Evolutionary conservation across 495 filamentous ascomycete genomes (phyloP).

Genomic region (Sordaria brevicollis): DNA sequence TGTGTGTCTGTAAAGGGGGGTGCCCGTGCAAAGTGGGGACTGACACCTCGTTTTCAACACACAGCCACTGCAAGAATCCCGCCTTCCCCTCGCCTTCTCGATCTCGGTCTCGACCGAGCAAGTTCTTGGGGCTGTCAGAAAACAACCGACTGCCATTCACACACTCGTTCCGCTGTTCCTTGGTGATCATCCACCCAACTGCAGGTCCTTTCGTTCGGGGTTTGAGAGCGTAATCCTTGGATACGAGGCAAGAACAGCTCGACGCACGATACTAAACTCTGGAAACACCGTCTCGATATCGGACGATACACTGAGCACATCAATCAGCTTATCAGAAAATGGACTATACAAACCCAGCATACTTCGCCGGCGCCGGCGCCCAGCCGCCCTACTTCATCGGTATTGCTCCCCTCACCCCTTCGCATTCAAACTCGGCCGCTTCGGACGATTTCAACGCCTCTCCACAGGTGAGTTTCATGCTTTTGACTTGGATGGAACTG

Average conservation of each 20-base stretch:
- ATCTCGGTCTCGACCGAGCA: not conserved
- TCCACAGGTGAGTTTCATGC: constrained; percentile 38
- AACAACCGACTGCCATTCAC: not conserved
- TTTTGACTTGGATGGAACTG: not conserved
- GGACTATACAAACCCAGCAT: constrained; percentile 34
- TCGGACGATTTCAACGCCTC: constrained; percentile 46
- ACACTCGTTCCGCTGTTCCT: not conserved
- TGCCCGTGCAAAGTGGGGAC: too few species aligned
- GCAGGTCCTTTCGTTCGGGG: not conserved
- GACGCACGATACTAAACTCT: not conserved
- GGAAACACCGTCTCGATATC: not conserved
- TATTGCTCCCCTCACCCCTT: constrained; percentile 41
- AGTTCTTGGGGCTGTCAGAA: not conserved
- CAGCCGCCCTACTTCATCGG: constrained; percentile 43
- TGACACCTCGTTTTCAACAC: too few species aligned
- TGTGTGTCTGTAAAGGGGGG: too few species aligned
- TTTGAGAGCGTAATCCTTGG: not conserved
- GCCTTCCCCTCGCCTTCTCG: not conserved
- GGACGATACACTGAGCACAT: not conserved
- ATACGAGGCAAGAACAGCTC: not conserved
- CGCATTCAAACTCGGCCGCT: constrained; percentile 40
- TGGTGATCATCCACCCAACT: not conserved
- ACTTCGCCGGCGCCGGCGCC: constrained; percentile 27
- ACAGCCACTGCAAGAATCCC: not conserved
- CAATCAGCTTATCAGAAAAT: constrained; percentile 12